These are phyloP conservation scores for Aureobasidium sp. DNA, from an alignment of 2,329 filamentous ascomycete species.

Conservation along the genomic window DNA sequence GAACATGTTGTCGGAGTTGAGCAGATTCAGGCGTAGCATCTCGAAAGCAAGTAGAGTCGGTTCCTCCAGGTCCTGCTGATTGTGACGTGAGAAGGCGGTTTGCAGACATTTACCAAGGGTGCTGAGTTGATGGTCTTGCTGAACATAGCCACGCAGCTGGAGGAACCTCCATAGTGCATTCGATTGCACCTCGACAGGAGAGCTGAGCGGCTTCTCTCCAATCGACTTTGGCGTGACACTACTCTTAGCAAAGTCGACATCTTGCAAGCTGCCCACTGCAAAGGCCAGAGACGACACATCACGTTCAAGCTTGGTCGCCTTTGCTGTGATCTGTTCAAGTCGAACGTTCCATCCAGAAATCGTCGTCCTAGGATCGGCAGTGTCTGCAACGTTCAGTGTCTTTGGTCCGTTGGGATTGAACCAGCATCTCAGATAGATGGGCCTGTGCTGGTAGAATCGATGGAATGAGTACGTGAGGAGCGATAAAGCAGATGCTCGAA, in stretches of 20 bases:
- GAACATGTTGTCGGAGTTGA: slow-evolving; percentile 64
- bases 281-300: slow-evolving; percentile 36
- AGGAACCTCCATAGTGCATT: slow-evolving; percentile 84
- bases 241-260: slow-evolving; percentile 59
- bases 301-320: slow-evolving; percentile 16
- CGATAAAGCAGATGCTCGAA: slow-evolving; percentile 68
- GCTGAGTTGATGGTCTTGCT: slow-evolving; percentile 71
- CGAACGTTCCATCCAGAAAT: slow-evolving; percentile 66
- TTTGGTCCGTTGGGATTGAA: slow-evolving; percentile 63
- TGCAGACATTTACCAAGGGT: slow-evolving; percentile 74
- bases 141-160: slow-evolving; percentile 77
- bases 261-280: slow-evolving; percentile 53
- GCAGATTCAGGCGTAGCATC: slow-evolving; percentile 66
- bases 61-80: slow-evolving; percentile 55
- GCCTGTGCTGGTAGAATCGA: slow-evolving; percentile 72
- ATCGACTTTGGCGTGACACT: slow-evolving; percentile 47
- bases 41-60: slow-evolving; percentile 77
- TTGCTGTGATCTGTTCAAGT: slow-evolving; percentile 17
- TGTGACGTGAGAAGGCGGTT: slow-evolving; percentile 35
- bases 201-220: slow-evolving; percentile 39
- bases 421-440: slow-evolving; percentile 74
- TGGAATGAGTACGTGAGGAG: slow-evolving; percentile 73
- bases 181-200: slow-evolving; percentile 63
- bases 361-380: slow-evolving; percentile 44
- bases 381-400: slow-evolving; percentile 23